phyloP scores from a whole-genome alignment of 2,329 filamentous ascomycete genomes.

The Claviceps arundinis region DNA sequence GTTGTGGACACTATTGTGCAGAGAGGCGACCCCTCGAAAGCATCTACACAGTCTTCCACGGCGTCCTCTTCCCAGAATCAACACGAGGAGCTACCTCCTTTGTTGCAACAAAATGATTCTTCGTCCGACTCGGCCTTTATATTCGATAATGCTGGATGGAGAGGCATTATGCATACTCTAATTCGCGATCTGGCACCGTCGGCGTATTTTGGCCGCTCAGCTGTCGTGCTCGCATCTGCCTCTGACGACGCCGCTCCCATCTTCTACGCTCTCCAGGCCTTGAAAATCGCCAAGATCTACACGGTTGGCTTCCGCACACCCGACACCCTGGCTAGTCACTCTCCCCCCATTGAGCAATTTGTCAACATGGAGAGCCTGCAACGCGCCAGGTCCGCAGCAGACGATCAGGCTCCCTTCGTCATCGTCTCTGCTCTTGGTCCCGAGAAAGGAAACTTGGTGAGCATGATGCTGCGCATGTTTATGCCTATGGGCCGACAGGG shows the following conservation, averaged over 20 bases:
- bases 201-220: slow-evolving; percentile 63
- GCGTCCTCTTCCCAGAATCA: slow-evolving; percentile 34
- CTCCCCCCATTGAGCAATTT: slow-evolving; percentile 62
- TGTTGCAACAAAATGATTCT: slow-evolving; percentile 20
- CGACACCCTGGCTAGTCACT: slow-evolving; percentile 44
- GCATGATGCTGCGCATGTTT: slow-evolving; percentile 64
- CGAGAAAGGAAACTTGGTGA: slow-evolving; percentile 66
- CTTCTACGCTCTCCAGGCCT: slow-evolving; percentile 64
- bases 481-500: slow-evolving; percentile 25
- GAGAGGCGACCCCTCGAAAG: slow-evolving; percentile 28
- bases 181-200: slow-evolving; percentile 73
- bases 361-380: slow-evolving; percentile 57
- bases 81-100: slow-evolving; percentile 8
- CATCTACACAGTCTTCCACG: slow-evolving; percentile 32
- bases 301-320: slow-evolving; percentile 68
- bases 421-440: slow-evolving; percentile 67
- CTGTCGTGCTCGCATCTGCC: slow-evolving; percentile 59
- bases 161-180: slow-evolving; percentile 68
- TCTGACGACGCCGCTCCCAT: slow-evolving; percentile 65
- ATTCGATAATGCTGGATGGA: slow-evolving; percentile 76
- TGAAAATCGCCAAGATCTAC: slow-evolving; percentile 67
- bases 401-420: slow-evolving; percentile 55
- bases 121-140: slow-evolving; percentile 44
- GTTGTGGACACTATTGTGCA: slow-evolving; percentile 73
- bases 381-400: slow-evolving; percentile 33